These are phyloP conservation scores for Lepidopterella palustris DNA, from an alignment of 495 filamentous ascomycete genomes.

Conservation along the genomic window DNA sequence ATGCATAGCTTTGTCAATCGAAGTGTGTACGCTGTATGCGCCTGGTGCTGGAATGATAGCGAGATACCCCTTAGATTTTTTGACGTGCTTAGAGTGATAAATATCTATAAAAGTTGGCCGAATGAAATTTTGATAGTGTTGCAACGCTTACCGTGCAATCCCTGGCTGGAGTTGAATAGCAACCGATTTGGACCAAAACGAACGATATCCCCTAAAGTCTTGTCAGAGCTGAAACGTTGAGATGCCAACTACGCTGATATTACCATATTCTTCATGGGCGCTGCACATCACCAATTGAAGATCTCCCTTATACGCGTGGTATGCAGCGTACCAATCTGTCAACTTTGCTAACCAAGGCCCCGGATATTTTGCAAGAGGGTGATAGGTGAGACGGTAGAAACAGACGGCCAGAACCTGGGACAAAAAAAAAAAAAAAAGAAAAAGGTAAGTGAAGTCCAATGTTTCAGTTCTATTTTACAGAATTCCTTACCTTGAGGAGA, in stretches of 20 bases:
- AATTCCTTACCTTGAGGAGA: too few relatives aligned
- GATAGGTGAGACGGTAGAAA: conserved; percentile 8
- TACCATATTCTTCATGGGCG: conserved; percentile 10
- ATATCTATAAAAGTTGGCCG: conserved; percentile 4
- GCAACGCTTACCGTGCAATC: background rate
- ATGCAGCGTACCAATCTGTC: conserved; percentile 6
- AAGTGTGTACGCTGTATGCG: background rate
- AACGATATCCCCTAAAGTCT: background rate
- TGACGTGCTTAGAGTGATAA: conserved; percentile 1
- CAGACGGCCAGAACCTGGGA: conserved; percentile 6
- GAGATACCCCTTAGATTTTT: conserved; percentile 5
- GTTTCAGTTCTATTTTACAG: too few relatives aligned
- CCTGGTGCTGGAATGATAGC: conserved; percentile 1
- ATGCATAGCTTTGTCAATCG: conserved; percentile 9
- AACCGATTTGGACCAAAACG: conserved; percentile 28
- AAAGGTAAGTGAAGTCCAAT: background rate
- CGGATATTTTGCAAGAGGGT: conserved; percentile 16
- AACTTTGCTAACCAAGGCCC: conserved; percentile 13
- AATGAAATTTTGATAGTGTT: background rate
- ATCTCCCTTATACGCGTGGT: background rate
- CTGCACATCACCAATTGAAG: conserved; percentile 6
- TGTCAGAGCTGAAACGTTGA: background rate
- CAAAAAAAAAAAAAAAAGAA: too few relatives aligned
- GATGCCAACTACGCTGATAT: background rate
- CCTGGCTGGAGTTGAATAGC: conserved; percentile 15